phyloP scores from a whole-genome alignment of 2,329 filamentous ascomycete genomes.

The Cercospora berteroae region DNA sequence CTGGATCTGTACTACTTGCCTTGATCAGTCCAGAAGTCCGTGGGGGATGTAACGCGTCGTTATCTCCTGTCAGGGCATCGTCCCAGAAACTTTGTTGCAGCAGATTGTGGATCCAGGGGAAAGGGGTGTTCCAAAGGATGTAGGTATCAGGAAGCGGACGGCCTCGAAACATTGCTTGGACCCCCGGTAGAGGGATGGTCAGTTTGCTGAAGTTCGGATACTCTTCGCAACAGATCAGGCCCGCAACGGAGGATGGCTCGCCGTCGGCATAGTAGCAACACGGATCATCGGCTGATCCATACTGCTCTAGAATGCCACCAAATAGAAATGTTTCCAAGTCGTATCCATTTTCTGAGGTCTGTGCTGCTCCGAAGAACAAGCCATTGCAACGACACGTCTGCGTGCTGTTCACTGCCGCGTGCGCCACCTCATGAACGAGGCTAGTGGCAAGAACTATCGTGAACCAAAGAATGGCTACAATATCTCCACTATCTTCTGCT shows the following conservation, averaged over 20 bases:
- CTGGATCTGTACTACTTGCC: neutral
- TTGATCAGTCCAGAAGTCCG: neutral
- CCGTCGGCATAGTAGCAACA: neutral
- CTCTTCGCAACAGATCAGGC: neutral
- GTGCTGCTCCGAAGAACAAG: neutral
- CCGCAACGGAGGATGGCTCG: too few relatives aligned
- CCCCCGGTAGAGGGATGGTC: neutral
- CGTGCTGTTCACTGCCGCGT: neutral
- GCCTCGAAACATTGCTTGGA: neutral
- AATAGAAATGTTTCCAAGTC: neutral
- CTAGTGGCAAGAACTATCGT: neutral
- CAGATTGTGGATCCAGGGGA: neutral
- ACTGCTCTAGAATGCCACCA: neutral
- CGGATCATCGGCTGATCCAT: neutral
- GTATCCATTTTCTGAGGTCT: neutral
- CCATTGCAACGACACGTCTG: neutral
- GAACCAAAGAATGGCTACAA: neutral
- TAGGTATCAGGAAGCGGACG: neutral
- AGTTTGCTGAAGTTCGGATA: neutral
- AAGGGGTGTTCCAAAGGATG: neutral
- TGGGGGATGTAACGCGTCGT: neutral
- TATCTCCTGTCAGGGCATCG: neutral
- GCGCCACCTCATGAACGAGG: neutral
- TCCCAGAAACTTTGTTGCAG: neutral
- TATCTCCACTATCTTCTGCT: neutral